Percentiles rank a stretch among this genome's conserved stretches.
These are phyloP conservation scores for Raffaelea albimanens DNA, from an alignment of 2,329 filamentous ascomycete genomes.

Conservation along the genomic window DNA sequence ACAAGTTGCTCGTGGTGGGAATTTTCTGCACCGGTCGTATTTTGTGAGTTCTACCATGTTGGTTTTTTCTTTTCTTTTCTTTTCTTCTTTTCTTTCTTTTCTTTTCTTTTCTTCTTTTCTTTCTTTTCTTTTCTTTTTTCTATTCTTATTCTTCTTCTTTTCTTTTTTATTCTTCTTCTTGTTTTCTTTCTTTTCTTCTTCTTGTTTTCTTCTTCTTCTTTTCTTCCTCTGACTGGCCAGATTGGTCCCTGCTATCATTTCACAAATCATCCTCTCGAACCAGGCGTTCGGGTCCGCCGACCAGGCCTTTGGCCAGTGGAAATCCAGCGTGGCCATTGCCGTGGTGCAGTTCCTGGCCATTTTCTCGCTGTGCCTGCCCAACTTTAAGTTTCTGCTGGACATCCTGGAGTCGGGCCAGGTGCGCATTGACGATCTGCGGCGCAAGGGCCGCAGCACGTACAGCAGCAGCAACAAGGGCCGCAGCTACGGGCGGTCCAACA, in stretches of 20 bases:
- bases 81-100: not conserved
- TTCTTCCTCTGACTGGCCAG: not conserved
- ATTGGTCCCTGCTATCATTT: no score
- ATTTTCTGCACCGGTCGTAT: conserved; percentile 1
- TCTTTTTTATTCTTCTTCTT: not conserved
- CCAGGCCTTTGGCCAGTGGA: not conserved
- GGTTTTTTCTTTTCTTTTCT: not conserved
- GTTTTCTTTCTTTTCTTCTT: not conserved
- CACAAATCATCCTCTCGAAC: not conserved
- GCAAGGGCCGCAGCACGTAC: not conserved
- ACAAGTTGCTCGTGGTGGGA: not conserved
- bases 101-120: not conserved
- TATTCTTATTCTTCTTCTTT: not conserved
- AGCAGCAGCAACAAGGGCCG: not conserved
- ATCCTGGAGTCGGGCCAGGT: conserved; percentile 3
- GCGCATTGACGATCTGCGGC: conserved; percentile 4
- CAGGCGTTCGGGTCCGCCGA: not conserved
- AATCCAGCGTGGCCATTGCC: not conserved
- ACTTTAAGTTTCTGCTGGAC: conserved; percentile 5
- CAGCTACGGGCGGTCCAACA: not conserved
- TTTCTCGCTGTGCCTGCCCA: conserved; percentile 3
- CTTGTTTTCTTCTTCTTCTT: not conserved
- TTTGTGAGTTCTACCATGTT: conserved; percentile 1
- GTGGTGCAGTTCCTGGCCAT: conserved; percentile 3
- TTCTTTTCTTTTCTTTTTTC: not conserved